Percentiles rank a stretch among this genome's conserved stretches.
phyloP scores from a whole-genome alignment of 1,139 yeast species.

The Pichia sp. region DNA sequence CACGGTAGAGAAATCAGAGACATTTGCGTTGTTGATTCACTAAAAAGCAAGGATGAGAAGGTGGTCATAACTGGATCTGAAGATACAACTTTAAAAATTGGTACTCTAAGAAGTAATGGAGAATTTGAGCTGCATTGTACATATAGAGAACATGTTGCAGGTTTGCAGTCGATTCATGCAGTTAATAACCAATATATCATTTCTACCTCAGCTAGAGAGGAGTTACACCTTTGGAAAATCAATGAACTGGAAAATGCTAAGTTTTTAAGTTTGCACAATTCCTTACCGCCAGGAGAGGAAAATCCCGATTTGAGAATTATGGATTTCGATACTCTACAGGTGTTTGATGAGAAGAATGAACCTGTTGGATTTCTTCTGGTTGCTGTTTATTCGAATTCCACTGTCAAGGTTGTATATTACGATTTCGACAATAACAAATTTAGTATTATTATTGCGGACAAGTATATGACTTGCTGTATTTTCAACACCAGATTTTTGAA shows the following conservation, averaged over 20 bases:
- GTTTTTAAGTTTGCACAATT: conserved; percentile 36
- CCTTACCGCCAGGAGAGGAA: conserved; percentile 38
- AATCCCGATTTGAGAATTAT: conserved; percentile 82
- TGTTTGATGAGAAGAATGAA: conserved; percentile 15
- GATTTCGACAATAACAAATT: conserved; percentile 32
- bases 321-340: conserved; percentile 55
- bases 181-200: conserved; percentile 44
- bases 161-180: conserved; percentile 69
- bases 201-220: conserved; percentile 86
- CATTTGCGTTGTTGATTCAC: conserved; percentile 37
- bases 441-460: conserved; percentile 35
- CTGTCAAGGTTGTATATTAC: conserved; percentile 58
- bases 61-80: conserved; percentile 75
- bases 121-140: conserved; percentile 44
- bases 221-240: conserved; percentile 84
- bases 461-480: conserved; percentile 69
- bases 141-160: conserved; percentile 77
- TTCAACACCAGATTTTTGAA: conserved; percentile 47
- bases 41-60: conserved; percentile 19
- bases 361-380: conserved; percentile 43
- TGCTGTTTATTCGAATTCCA: conserved; percentile 81
- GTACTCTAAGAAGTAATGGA: conserved; percentile 37
- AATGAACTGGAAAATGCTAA: conserved; percentile 36
- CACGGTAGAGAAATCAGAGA: conserved; percentile 88
- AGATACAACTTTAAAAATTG: conserved; percentile 68